Evolutionary conservation across 148 eudicot species (phyloP), one percentile per base, ranked within the genome.

Genomic region (Cornus suecica): DNA sequence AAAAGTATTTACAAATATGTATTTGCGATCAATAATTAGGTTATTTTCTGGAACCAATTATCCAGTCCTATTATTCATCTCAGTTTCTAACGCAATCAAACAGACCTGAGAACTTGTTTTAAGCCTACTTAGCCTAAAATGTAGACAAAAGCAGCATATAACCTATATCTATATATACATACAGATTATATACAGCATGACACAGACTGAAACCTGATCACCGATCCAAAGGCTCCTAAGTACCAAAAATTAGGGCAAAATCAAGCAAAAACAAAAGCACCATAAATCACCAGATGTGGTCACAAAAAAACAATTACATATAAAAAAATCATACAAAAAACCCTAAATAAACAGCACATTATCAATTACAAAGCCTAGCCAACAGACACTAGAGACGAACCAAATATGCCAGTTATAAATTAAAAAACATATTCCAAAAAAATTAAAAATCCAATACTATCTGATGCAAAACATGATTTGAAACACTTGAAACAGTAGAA

Each of bases 211-310:
- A 28, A 31, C 54, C 60, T 24, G 60, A 23, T 2, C n/a, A 32
- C 23, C 56, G 54, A 48, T 48, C 20, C 54, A 48, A 48, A 48
- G 2, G 54, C 54, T 48, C 54, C 54, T 3, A 48, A 48, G 15
- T 5, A 37, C 75, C 8, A 45, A 24, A 54, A 75, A 31, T 25
- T 31, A 67, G 78, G 72, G 52, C 52, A 54, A 67, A n/a, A 66
- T 22, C 28, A 54, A 29, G 18, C 37, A 24, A 42, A 11, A 31
- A n/a, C n/a, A 48, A 56, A 20, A 30, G 15, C 11, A 25, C 32
- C n/a, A 6, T 6, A 32, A 75, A 29, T 15, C 62, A 58, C 24
- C 62, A 58, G 20, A 22, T 18, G 58, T 0, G 0, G 62, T 58
- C 62, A 58, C 62, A 22, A 58, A 10, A 58, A 58, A 48, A 10